Conservation (phyloP, 2,329 filamentous ascomycete species). For the Sclerotinia subarctica region DNA sequence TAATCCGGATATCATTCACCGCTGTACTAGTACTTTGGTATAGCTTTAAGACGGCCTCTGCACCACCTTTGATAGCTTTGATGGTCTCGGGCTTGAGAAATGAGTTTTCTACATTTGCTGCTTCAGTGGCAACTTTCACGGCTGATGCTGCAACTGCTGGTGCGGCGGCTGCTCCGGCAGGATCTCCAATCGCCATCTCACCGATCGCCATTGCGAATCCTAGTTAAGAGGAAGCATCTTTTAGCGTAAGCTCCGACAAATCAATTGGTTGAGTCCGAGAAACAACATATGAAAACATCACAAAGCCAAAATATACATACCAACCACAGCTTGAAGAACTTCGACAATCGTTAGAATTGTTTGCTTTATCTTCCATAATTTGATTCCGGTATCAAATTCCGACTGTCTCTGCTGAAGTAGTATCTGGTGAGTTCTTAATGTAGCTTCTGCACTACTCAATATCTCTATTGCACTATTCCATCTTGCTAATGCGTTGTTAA, state of each 20-base stretch:
- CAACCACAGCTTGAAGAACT: background rate
- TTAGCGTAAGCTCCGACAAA: background rate
- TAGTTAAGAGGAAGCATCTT: background rate
- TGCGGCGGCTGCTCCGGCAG: background rate
- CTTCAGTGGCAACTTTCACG: background rate
- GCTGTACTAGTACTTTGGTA: background rate
- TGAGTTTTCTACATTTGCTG: background rate
- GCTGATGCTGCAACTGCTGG: background rate
- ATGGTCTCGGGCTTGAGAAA: background rate
- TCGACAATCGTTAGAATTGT: background rate
- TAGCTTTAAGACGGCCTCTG: conserved; percentile 1
- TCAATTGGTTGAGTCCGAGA: background rate
- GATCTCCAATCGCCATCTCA: background rate
- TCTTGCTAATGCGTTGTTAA: background rate
- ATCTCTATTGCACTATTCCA: background rate
- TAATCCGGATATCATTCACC: background rate
- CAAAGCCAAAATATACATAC: background rate
- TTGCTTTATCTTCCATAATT: background rate
- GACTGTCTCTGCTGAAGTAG: background rate
- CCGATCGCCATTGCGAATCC: conserved; percentile 5
- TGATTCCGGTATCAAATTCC: background rate
- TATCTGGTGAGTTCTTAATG: background rate
- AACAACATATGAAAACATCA: too few relatives aligned
- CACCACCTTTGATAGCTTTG: background rate
- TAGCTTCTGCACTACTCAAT: background rate